A percentile compares a stretch with the other conserved stretches of the same genome.
These are phyloP conservation scores for Scalesia atractyloides DNA, from an alignment of 129 eudicot genomes.

Conservation along the genomic window DNA sequence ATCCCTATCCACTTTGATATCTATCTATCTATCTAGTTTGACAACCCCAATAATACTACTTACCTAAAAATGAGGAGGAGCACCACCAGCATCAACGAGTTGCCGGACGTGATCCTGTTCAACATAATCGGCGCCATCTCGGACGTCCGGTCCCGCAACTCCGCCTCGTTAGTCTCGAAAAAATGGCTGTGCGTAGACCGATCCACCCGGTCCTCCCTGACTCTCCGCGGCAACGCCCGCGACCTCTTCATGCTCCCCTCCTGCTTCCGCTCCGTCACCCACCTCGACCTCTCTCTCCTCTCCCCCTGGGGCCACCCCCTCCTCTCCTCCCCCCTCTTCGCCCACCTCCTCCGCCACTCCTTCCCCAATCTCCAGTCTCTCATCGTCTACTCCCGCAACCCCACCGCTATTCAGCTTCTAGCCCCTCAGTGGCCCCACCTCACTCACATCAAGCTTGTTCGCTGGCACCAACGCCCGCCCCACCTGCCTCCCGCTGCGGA, in stretches of 20 bases:
- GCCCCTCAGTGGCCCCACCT: constrained; percentile 51
- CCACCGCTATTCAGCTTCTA: constrained; percentile 38
- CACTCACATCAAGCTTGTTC: constrained; percentile 56
- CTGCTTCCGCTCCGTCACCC: constrained; percentile 58
- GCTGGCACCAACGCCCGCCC: constrained; percentile 93
- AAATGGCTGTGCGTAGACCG: constrained; percentile 81
- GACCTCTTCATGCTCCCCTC: constrained; percentile 66
- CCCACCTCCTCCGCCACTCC: constrained; percentile 45
- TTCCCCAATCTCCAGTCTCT: constrained; percentile 64
- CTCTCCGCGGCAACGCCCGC: constrained; percentile 90
- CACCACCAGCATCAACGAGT: constrained; percentile 57
- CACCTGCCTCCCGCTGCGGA: constrained; percentile 49
- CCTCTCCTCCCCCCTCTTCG: constrained; percentile 36
- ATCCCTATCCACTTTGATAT: too few relatives aligned
- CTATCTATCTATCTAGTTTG: background rate
- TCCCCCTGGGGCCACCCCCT: constrained; percentile 92
- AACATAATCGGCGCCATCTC: constrained; percentile 66
- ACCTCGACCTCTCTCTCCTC: constrained; percentile 81
- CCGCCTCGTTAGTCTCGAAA: constrained; percentile 67
- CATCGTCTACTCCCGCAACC: constrained; percentile 56
- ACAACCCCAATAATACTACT: too few relatives aligned
- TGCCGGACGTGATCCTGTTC: constrained; percentile 81
- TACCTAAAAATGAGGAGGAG: too few relatives aligned
- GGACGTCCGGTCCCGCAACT: constrained; percentile 72
- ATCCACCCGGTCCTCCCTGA: constrained; percentile 64